Conservation (phyloP, 192 early-diverging fungal species). For the Thoreauomyces humboldtii region DNA sequence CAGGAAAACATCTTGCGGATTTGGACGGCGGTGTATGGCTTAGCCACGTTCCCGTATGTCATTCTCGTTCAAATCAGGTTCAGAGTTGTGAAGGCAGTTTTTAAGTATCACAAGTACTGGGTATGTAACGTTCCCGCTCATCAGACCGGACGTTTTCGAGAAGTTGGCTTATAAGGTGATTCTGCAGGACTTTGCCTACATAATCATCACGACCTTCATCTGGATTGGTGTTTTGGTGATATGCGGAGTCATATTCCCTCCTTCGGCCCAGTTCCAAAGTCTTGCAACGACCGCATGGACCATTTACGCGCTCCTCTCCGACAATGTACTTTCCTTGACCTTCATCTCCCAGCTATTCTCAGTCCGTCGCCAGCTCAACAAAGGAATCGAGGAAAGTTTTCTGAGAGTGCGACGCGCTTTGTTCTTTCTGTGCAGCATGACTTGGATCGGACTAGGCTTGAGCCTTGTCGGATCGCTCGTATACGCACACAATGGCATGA, state of each 20-base stretch:
- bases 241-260: slow-evolving; percentile 14
- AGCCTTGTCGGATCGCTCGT: not conserved
- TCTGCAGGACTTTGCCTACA: slow-evolving; percentile 4
- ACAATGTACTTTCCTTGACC: slow-evolving; percentile 23
- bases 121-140: slow-evolving; percentile 8
- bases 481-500: slow-evolving; percentile 5
- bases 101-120: slow-evolving; percentile 9
- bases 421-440: slow-evolving; percentile 12
- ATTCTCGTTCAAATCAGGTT: slow-evolving; percentile 30
- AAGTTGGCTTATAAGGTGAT: not conserved
- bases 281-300: slow-evolving; percentile 20
- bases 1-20: slow-evolving; percentile 3
- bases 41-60: slow-evolving; percentile 18
- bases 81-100: slow-evolving; percentile 17
- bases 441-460: slow-evolving; percentile 12
- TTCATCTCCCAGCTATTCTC: slow-evolving; percentile 22
- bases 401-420: not conserved
- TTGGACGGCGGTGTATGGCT: slow-evolving; percentile 16
- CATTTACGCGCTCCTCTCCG: slow-evolving; percentile 18
- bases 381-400: slow-evolving; percentile 2
- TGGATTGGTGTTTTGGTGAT: slow-evolving; percentile 3
- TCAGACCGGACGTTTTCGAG: no score
- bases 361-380: slow-evolving; percentile 13
- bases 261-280: not conserved
- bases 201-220: not conserved